Percentiles rank a stretch among this genome's conserved stretches.
These are phyloP conservation scores for Plasmodium malariae DNA, from an alignment of 169 alveolate genomes.

Conservation along the genomic window DNA sequence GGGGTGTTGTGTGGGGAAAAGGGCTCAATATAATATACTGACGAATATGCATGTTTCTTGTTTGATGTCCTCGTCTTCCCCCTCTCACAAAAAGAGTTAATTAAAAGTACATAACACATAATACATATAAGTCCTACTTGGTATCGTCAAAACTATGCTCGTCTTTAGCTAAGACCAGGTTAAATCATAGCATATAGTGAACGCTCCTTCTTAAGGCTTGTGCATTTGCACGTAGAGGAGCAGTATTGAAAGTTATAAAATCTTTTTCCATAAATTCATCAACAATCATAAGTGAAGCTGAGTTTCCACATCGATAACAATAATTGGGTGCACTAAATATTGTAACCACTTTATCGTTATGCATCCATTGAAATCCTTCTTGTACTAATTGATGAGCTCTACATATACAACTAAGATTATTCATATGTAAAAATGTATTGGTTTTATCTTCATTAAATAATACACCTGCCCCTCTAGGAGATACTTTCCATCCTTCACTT, in stretches of 20 bases:
- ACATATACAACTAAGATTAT: conserved; percentile 95
- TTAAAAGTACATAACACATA: too few species aligned
- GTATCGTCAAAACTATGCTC: too few species aligned
- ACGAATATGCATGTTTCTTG: too few species aligned
- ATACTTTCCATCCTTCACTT: conserved; percentile 93
- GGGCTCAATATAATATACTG: too few species aligned
- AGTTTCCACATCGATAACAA: conserved; percentile 96
- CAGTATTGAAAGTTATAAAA: conserved; percentile 91
- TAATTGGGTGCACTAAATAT: conserved; percentile 97
- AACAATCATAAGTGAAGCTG: conserved; percentile 95
- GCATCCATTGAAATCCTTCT: conserved; percentile 96
- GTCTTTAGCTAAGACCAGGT: not conserved
- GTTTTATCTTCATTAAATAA: conserved; percentile 97
- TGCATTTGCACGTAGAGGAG: conserved; percentile 85
- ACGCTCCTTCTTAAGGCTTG: conserved; percentile 45
- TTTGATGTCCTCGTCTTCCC: too few species aligned
- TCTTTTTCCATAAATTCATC: conserved; percentile 94
- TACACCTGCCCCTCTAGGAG: conserved; percentile 99
- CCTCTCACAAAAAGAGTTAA: too few species aligned
- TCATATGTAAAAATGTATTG: conserved; percentile 91
- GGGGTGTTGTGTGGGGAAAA: too few species aligned
- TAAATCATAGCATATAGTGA: conserved; percentile 34
- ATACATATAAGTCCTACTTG: too few species aligned
- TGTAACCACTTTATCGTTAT: conserved; percentile 93
- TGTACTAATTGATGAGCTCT: conserved; percentile 97